A percentile compares a stretch with the other conserved stretches of the same genome.
Evolutionary conservation across 1,139 yeast genomes (phyloP).

Genomic region (Blastobotrys proliferans): DNA sequence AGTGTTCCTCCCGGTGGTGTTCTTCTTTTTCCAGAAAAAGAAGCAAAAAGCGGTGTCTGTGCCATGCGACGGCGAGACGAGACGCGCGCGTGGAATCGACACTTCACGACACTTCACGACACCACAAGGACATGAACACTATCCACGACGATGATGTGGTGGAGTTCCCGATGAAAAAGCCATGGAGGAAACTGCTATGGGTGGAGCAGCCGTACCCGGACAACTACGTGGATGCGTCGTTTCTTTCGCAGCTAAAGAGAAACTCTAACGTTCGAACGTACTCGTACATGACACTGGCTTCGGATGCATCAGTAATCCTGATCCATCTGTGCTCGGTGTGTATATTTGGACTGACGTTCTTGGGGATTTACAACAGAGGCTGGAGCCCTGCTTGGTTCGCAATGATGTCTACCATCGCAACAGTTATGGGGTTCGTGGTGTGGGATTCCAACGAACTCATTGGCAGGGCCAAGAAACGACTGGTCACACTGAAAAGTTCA

Average conservation of each 20-base stretch:
- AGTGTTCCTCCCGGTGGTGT: no score
- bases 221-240: conserved; percentile 79
- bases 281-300: conserved; percentile 56
- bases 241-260: conserved; percentile 70
- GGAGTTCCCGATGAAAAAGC: conserved; percentile 18
- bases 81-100: not conserved
- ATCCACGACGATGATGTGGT: conserved; percentile 6
- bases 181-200: conserved; percentile 88
- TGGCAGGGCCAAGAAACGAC: conserved; percentile 12
- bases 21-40: no score
- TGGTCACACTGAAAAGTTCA: conserved; percentile 54
- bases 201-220: conserved; percentile 85
- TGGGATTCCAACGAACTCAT: conserved; percentile 30
- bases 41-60: no score
- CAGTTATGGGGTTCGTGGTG: conserved; percentile 38
- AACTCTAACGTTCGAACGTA: conserved; percentile 72
- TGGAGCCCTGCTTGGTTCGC: conserved; percentile 36
- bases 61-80: no score
- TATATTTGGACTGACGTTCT: conserved; percentile 58
- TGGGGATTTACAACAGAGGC: conserved; percentile 39
- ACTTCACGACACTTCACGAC: not conserved
- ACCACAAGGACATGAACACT: not conserved
- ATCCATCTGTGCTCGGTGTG: conserved; percentile 61
- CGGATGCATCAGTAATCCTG: conserved; percentile 67
- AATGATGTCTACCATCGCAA: conserved; percentile 30